Evolutionary conservation across 1,284 basidiomycete species (phyloP).

Genomic region (Agroathelia rolfsii): DNA sequence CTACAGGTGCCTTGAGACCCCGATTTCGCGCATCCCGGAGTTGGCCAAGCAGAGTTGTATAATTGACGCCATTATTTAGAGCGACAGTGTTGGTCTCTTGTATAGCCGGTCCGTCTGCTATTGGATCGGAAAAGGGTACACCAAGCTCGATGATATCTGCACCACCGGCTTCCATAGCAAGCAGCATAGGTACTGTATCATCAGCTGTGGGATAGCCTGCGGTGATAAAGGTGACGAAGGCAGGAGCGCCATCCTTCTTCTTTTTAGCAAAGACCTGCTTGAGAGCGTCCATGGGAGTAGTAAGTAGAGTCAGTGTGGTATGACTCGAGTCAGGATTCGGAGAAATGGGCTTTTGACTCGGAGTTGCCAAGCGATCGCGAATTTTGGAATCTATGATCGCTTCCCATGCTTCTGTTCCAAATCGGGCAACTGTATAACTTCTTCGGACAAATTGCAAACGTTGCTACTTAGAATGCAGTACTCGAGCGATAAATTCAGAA

Average conservation of each 20-base stretch:
- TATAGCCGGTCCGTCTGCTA: slow-evolving; percentile 89
- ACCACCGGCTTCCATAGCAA: slow-evolving; percentile 88
- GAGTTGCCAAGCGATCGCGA: too few species aligned
- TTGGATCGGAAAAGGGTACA: slow-evolving; percentile 93
- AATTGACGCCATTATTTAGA: slow-evolving; percentile 71
- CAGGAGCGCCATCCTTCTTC: slow-evolving; percentile 59
- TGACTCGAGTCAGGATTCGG: slow-evolving; percentile 10
- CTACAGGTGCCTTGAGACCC: slow-evolving; percentile 79
- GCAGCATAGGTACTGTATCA: slow-evolving; percentile 81
- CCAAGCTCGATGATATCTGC: slow-evolving; percentile 95
- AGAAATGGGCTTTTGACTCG: too few species aligned
- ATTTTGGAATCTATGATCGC: too few species aligned
- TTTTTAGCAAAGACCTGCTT: slow-evolving; percentile 67
- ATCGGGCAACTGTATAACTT: too few species aligned
- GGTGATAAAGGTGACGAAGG: slow-evolving; percentile 84
- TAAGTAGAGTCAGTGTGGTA: slow-evolving; percentile 5
- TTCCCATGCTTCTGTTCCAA: too few species aligned
- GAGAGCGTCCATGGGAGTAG: slow-evolving; percentile 59
- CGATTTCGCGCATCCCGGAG: slow-evolving; percentile 71
- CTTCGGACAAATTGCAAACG: too few species aligned
- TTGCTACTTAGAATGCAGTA: too few species aligned
- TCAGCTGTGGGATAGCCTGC: slow-evolving; percentile 77
- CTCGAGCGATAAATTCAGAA: too few species aligned
- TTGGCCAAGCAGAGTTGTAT: slow-evolving; percentile 65
- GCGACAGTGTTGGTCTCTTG: slow-evolving; percentile 91